Percentiles rank a stretch among this genome's conserved stretches.
Conservation (phyloP, 179 eudicot genomes). For the Amaranthus tricolor region DNA sequence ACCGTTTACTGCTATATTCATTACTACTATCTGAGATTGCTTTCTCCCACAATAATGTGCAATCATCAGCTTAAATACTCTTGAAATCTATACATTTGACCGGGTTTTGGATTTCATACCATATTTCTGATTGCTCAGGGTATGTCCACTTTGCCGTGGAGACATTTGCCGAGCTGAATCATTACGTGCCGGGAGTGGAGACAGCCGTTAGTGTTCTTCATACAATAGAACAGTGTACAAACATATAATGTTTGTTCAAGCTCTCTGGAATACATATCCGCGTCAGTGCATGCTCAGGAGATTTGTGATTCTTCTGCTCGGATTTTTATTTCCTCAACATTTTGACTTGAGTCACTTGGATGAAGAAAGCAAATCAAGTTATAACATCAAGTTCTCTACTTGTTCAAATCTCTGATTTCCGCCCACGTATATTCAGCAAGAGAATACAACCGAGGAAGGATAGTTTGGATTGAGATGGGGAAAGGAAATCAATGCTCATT, state of each 20-base stretch:
- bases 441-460: not conserved
- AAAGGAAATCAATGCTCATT: not conserved
- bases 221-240: too few relatives aligned
- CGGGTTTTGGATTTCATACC: too few relatives aligned
- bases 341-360: not conserved
- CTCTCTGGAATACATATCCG: slow-evolving; percentile 11
- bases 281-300: slow-evolving; percentile 10
- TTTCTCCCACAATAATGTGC: too few relatives aligned
- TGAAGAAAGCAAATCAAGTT: slow-evolving; percentile 10
- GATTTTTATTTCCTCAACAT: slow-evolving; percentile 10
- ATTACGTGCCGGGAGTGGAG: slow-evolving; percentile 31
- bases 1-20: too few relatives aligned
- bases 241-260: not conserved
- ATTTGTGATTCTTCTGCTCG: slow-evolving; percentile 6
- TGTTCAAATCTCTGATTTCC: not conserved
- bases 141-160: slow-evolving; percentile 96
- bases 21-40: too few relatives aligned
- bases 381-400: not conserved
- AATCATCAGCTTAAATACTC: too few relatives aligned
- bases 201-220: slow-evolving; percentile 9
- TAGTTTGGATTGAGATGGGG: not conserved
- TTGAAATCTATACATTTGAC: too few relatives aligned
- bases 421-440: not conserved
- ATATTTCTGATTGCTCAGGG: slow-evolving; percentile 42
- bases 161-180: slow-evolving; percentile 64